phyloP scores from a whole-genome alignment of 352 stramenopile genomes.

The Globisporangium alternatum region DNA sequence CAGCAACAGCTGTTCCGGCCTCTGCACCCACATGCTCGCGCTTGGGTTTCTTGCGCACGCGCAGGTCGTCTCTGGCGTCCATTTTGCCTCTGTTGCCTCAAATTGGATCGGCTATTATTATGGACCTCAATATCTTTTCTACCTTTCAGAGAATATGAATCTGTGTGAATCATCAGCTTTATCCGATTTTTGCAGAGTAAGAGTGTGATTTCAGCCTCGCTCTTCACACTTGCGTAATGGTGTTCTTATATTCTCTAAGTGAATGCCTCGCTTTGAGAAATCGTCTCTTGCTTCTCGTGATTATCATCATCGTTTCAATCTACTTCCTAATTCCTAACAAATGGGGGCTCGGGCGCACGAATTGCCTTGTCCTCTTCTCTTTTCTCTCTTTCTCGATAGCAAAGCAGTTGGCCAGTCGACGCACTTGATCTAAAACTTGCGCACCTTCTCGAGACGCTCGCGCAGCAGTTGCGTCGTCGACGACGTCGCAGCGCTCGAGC shows the following conservation, averaged over 20 bases:
- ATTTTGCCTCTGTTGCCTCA: no score
- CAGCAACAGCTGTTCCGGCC: background rate
- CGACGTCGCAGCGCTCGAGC: slow-evolving; percentile 8
- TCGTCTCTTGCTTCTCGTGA: no score
- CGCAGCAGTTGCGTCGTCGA: slow-evolving; percentile 23
- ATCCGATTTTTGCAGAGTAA: no score
- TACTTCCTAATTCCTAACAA: slow-evolving; percentile 2
- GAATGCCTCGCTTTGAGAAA: no score
- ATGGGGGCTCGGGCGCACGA: background rate
- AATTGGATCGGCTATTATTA: no score
- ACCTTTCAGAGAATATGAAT: no score
- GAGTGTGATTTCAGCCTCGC: no score
- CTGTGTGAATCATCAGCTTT: no score
- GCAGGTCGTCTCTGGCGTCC: background rate
- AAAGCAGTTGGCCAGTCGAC: background rate
- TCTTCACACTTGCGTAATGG: no score
- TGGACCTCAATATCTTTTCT: no score
- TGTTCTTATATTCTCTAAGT: no score
- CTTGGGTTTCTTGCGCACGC: background rate
- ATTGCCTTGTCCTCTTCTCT: background rate
- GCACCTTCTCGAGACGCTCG: slow-evolving; percentile 22
- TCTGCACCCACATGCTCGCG: background rate
- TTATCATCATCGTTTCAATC: background rate
- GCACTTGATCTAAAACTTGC: slow-evolving; percentile 18
- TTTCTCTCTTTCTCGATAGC: background rate